These are phyloP conservation scores for Ophioceras dolichostomum DNA, from an alignment of 2,329 filamentous ascomycete genomes.

Conservation along the genomic window DNA sequence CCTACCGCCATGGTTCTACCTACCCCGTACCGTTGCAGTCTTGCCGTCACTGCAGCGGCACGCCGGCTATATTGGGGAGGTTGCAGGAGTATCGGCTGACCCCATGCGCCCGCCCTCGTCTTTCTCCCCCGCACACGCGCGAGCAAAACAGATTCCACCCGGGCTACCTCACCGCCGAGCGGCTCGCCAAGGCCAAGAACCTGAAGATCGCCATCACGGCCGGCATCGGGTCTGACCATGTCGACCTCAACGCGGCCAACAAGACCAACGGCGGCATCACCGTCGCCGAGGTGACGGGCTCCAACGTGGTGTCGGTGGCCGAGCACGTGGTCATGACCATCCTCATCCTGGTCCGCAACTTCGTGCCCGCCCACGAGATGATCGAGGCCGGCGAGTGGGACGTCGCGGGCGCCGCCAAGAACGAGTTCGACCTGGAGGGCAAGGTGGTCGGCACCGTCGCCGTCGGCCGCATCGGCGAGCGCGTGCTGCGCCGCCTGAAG, in stretches of 20 bases:
- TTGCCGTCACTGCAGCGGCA: no score
- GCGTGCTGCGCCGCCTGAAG: constrained; percentile 90
- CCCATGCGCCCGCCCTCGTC: no score
- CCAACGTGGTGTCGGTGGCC: constrained; percentile 95
- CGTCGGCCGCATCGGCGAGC: constrained; percentile 95
- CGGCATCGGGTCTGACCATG: constrained; percentile 96
- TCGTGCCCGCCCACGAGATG: constrained; percentile 93
- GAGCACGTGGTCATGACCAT: constrained; percentile 99
- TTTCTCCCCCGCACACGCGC: no score
- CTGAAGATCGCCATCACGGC: constrained; percentile 95
- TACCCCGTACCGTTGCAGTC: no score
- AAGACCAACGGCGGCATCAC: constrained; percentile 96
- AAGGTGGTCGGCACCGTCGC: constrained; percentile 98
- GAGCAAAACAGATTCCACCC: constrained; percentile 95
- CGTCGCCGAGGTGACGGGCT: constrained; percentile 94
- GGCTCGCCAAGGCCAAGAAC: constrained; percentile 95
- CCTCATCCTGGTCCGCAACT: constrained; percentile 91
- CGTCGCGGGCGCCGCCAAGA: constrained; percentile 91
- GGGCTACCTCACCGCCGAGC: constrained; percentile 92
- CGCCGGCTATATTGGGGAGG: no score
- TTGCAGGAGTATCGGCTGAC: no score
- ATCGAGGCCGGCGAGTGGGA: constrained; percentile 85
- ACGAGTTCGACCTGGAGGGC: constrained; percentile 93
- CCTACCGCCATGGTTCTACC: no score
- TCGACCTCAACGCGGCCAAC: constrained; percentile 95